A percentile compares a stretch with the other conserved stretches of the same genome.
Conservation (phyloP, 2,329 filamentous ascomycete species). For the Elsinoe fawcettii region DNA sequence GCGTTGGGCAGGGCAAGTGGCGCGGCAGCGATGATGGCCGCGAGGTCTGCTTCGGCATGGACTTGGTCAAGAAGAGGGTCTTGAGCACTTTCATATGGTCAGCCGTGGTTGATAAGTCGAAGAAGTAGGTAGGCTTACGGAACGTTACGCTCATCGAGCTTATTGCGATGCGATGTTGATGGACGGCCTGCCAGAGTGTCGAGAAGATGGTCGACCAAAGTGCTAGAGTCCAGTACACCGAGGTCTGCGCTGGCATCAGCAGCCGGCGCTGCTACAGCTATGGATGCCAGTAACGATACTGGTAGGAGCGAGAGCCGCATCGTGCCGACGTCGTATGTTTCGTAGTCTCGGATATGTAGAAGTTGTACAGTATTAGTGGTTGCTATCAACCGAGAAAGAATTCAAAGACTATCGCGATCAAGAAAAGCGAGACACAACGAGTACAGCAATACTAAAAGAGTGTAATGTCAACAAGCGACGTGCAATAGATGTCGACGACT, state of each 20-base stretch:
- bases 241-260: neutral
- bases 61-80: neutral
- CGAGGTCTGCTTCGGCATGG: neutral
- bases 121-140: neutral
- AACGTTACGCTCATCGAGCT: neutral
- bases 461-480: neutral
- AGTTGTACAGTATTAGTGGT: neutral
- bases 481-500: neutral
- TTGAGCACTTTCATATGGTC: neutral
- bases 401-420: neutral
- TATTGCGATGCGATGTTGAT: neutral
- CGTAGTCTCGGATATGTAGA: neutral
- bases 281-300: neutral
- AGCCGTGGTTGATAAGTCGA: neutral
- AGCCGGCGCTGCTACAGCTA: neutral
- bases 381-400: too few relatives aligned
- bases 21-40: neutral
- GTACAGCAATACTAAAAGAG: neutral
- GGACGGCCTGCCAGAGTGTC: neutral
- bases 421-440: neutral
- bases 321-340: neutral
- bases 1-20: neutral
- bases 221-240: neutral
- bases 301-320: conserved; percentile 2
- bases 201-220: neutral